Conservation (phyloP, 2,329 filamentous ascomycete species). For the Phialocephala sp. region DNA sequence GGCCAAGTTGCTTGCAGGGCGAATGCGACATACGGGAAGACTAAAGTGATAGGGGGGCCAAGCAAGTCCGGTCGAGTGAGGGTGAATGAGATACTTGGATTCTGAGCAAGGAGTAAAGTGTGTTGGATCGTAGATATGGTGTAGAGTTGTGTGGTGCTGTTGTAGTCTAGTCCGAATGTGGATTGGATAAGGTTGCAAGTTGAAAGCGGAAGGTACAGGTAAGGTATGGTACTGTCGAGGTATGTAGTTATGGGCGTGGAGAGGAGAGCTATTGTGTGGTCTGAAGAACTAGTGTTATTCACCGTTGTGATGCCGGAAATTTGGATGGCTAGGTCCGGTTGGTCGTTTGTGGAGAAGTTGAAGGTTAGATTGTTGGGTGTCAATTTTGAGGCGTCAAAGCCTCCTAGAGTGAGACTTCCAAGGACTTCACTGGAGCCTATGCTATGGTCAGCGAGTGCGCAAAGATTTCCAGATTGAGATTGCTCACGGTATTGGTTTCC, state of each 20-base stretch:
- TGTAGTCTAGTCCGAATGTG: conserved; percentile 45
- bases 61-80: conserved; percentile 39
- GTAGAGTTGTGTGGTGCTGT: conserved; percentile 45
- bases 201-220: conserved; percentile 45
- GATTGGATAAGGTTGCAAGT: conserved; percentile 45
- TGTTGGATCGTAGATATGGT: conserved; percentile 37
- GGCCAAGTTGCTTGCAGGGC: conserved; percentile 45
- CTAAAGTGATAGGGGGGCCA: conserved; percentile 39
- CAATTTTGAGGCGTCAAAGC: conserved; percentile 48
- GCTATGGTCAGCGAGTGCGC: conserved; percentile 32
- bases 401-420: conserved; percentile 47
- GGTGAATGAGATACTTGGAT: conserved; percentile 45
- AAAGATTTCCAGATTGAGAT: too few species aligned
- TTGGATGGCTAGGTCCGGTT: conserved; percentile 45
- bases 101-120: conserved; percentile 36
- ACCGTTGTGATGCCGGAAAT: conserved; percentile 43
- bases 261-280: conserved; percentile 17
- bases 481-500: conserved; percentile 47
- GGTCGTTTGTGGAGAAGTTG: conserved; percentile 45
- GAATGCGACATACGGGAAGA: conserved; percentile 46
- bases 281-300: conserved; percentile 16
- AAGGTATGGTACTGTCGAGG: conserved; percentile 48
- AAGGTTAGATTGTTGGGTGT: conserved; percentile 45
- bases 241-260: conserved; percentile 37
- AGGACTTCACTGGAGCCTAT: conserved; percentile 41